Base-by-base conservation (phyloP, 129 eudicot genomes). In the Glebionis coronaria region DNA sequence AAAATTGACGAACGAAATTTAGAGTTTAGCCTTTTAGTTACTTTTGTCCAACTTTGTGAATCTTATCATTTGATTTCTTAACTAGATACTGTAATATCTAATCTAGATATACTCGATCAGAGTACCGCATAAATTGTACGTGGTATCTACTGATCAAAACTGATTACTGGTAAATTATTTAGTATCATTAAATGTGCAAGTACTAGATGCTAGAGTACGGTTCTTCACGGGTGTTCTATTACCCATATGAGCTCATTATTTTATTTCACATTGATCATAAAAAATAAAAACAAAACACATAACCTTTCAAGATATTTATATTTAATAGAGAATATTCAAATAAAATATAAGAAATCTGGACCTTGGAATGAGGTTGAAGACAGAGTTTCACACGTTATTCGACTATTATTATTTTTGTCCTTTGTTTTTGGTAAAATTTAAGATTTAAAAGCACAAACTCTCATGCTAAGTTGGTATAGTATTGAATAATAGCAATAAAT, bases 311-410 rank as follows among this genome's bases (percentile, higher is more conserved):
- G 51, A 63, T 52, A 44, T 44, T 1, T 23, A 64, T 49, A 65
- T n/a, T n/a, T n/a, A n/a, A 47, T 18, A 7, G 60, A 62, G 28
- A 55, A 56, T 44, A 71, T 3, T 52, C 12, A 54, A 4, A 18
- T 38, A 50, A 19, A 50, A 45, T 46, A 75, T 58, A 14, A 65
- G 9, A 60, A 68, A 50, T 59, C 50, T 20, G 35, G 42, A 68
- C 69, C 68, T 50, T 61, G 74, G 63, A 52, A 75, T 40, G 65
- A 59, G 74, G 79, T 50, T 25, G 69, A 75, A 49, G 80, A 75
- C 74, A 68, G 74, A 75, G 65, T 68, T 75, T 75, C 74, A 68
- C 79, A 75, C 79, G 79, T 68, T 75, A 75, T 68, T 68, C 69
- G 63, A 21, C 23, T 11, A 67, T 59, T 47, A 75, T 59, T 67